phyloP scores from a whole-genome alignment of 768 basidiomycete genomes.

The Pleurotus platypus region DNA sequence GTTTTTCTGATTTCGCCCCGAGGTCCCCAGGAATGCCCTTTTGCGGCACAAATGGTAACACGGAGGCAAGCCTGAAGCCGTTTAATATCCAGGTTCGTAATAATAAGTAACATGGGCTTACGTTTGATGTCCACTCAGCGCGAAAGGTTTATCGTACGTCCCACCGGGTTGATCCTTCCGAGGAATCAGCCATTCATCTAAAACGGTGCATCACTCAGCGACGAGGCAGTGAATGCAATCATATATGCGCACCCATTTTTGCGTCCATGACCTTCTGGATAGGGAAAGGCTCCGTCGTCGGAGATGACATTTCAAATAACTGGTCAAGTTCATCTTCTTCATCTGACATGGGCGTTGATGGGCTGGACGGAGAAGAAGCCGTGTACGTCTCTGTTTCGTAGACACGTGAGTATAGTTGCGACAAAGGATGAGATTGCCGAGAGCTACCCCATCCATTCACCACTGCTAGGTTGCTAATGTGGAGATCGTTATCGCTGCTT shows the following conservation, averaged over 20 bases:
- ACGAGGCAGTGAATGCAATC: not conserved
- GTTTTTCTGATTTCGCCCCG: not conserved
- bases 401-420: too few relatives aligned
- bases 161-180: constrained; percentile 13
- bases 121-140: not conserved
- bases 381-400: constrained; percentile 29
- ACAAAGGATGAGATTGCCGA: too few relatives aligned
- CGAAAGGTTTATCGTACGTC: not conserved
- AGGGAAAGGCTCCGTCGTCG: constrained; percentile 33
- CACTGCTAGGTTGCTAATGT: constrained; percentile 49
- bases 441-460: constrained; percentile 62
- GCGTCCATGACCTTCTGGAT: constrained; percentile 34
- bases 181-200: constrained; percentile 37
- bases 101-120: not conserved
- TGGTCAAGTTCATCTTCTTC: constrained; percentile 51
- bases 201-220: too few relatives aligned
- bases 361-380: constrained; percentile 39
- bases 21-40: not conserved
- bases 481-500: constrained; percentile 40
- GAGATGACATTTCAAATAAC: constrained; percentile 46
- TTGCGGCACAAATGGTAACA: not conserved
- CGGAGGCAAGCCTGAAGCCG: not conserved
- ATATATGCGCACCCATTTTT: constrained; percentile 43
- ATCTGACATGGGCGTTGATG: constrained; percentile 34
- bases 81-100: not conserved